Evolutionary conservation across 805 yeast genomes (phyloP).

Genomic region (Cyberlindnera subsufficiens): DNA sequence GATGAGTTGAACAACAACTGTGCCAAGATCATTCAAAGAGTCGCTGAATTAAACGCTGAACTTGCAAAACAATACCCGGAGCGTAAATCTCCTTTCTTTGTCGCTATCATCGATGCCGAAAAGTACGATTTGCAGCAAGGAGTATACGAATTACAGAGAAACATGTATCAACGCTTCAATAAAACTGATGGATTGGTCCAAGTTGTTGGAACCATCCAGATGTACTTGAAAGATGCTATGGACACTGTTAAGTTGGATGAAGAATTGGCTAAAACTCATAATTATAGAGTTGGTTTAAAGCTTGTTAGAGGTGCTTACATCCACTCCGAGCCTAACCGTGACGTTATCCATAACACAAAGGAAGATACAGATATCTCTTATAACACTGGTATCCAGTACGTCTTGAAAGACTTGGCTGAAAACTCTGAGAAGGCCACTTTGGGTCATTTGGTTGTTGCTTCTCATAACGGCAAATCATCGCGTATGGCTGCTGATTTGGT

Average conservation of each 20-base stretch:
- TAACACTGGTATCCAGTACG: conserved; percentile 59
- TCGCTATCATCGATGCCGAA: conserved; percentile 87
- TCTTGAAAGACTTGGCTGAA: conserved; percentile 44
- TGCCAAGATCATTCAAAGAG: conserved; percentile 50
- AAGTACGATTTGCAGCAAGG: conserved; percentile 84
- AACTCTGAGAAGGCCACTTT: conserved; percentile 42
- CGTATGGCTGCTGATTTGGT: conserved; percentile 59
- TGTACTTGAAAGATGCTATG: conserved; percentile 75
- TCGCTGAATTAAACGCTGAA: conserved; percentile 45
- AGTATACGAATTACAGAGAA: conserved; percentile 85
- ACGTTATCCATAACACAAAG: conserved; percentile 70
- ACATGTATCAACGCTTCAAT: conserved; percentile 70
- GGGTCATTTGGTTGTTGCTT: conserved; percentile 84
- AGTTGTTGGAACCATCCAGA: conserved; percentile 88
- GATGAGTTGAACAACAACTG: conserved; percentile 61
- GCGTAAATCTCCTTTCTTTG: conserved; percentile 66
- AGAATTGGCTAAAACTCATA: conserved; percentile 49
- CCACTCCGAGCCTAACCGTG: conserved; percentile 77
- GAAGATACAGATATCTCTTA: conserved; percentile 74
- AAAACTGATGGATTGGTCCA: conserved; percentile 47
- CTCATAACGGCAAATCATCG: conserved; percentile 82
- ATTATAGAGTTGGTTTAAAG: conserved; percentile 78
- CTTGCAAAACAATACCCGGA: conserved; percentile 49
- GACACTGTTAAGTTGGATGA: conserved; percentile 58
- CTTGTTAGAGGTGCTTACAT: conserved; percentile 94